Evolutionary conservation across 73 alveolate genomes (phyloP).

Genomic region (Paraurostyla sp.): DNA sequence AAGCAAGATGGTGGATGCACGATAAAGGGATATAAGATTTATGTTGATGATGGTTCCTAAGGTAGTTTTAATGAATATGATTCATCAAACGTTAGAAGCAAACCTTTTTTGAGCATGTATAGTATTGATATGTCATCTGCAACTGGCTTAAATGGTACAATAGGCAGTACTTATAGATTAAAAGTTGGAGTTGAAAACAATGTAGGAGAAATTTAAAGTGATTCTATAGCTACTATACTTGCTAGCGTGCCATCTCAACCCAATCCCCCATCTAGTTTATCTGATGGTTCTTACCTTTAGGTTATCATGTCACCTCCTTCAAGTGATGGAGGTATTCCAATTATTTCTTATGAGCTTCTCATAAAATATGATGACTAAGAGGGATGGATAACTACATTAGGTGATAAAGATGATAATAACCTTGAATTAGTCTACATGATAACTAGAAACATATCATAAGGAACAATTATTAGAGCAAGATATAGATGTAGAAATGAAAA

Average conservation of each 20-base stretch:
- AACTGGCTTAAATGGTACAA: constrained; percentile 24
- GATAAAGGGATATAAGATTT: constrained; percentile 78
- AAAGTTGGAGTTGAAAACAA: constrained; percentile 59
- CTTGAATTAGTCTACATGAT: constrained; percentile 52
- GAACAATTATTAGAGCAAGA: constrained; percentile 48
- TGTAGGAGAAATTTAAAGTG: constrained; percentile 56
- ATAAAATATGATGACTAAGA: constrained; percentile 16
- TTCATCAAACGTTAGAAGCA: constrained; percentile 45
- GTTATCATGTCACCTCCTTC: constrained; percentile 57
- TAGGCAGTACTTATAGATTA: constrained; percentile 59
- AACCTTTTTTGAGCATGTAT: constrained; percentile 66
- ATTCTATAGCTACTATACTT: constrained; percentile 58
- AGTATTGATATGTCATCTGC: constrained; percentile 70
- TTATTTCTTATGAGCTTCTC: constrained; percentile 56
- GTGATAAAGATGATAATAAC: constrained; percentile 34
- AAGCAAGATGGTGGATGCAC: constrained; percentile 79
- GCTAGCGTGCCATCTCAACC: constrained; percentile 70
- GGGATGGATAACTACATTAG: constrained; percentile 51
- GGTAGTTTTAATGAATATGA: constrained; percentile 52
- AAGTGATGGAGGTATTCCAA: constrained; percentile 60
- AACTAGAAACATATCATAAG: neutral
- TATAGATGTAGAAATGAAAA: constrained; percentile 59
- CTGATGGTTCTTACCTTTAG: constrained; percentile 60
- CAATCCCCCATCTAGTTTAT: neutral
- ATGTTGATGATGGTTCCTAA: constrained; percentile 56